phyloP scores from a whole-genome alignment of 2,329 filamentous ascomycete genomes.

The Canariomyces notabilis region DNA sequence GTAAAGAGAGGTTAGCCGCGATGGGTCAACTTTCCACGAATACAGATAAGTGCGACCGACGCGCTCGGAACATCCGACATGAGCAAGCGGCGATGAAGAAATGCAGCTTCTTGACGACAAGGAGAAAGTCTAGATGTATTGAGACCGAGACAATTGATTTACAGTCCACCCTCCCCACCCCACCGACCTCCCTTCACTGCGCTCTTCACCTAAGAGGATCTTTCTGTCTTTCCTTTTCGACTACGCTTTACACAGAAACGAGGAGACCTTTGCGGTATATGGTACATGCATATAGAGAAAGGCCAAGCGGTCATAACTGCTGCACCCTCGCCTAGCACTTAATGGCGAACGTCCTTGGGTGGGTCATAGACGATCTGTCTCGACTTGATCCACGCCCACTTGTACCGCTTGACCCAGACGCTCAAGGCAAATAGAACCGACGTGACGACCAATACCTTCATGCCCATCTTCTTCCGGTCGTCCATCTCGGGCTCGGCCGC shows the following conservation, averaged over 20 bases:
- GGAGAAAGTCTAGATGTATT: slow-evolving; percentile 31
- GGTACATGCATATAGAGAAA: slow-evolving; percentile 30
- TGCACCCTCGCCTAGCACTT: slow-evolving; percentile 26
- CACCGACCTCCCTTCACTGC: slow-evolving; percentile 20
- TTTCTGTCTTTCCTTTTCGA: slow-evolving; percentile 25
- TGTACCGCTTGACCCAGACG: slow-evolving; percentile 99
- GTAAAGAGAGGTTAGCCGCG: too few relatives aligned
- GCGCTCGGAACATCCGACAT: neutral
- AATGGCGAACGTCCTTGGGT: slow-evolving; percentile 54
- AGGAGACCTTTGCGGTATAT: slow-evolving; percentile 29
- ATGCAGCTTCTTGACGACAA: slow-evolving; percentile 13
- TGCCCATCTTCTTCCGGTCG: slow-evolving; percentile 98
- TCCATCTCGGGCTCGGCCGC: slow-evolving; percentile 98
- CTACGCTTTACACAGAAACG: slow-evolving; percentile 28
- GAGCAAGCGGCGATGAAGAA: neutral
- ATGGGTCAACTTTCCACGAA: too few relatives aligned
- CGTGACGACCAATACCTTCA: slow-evolving; percentile 85
- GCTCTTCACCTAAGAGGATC: slow-evolving; percentile 23
- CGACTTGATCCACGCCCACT: slow-evolving; percentile 95
- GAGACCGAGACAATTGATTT: slow-evolving; percentile 45
- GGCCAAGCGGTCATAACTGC: slow-evolving; percentile 32
- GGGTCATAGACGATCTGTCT: slow-evolving; percentile 88
- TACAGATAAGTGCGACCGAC: too few relatives aligned
- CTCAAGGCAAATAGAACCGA: slow-evolving; percentile 77
- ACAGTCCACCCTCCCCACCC: slow-evolving; percentile 38